These are phyloP conservation scores for Penicillium psychrosexuale DNA, from an alignment of 2,329 filamentous ascomycete genomes.

Conservation along the genomic window DNA sequence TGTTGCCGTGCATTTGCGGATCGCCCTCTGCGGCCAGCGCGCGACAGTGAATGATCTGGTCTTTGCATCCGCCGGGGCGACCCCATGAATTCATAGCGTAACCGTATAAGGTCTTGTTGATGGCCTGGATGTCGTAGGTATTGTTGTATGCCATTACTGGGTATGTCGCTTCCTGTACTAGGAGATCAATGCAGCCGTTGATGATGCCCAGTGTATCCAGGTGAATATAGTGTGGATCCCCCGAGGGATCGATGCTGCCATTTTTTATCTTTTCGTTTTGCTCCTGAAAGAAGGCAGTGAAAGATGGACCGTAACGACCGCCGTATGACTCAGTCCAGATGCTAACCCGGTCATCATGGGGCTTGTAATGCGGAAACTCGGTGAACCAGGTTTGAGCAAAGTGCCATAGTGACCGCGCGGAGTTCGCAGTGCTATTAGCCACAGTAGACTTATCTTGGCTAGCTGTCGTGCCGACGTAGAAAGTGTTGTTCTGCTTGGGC, in stretches of 20 bases:
- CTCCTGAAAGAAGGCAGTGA: conserved; percentile 40
- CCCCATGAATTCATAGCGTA: conserved; percentile 46
- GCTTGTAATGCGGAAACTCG: conserved; percentile 61
- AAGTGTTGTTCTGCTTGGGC: conserved; percentile 51
- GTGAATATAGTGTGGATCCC: conserved; percentile 38
- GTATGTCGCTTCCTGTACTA: conserved; percentile 49
- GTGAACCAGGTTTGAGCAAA: conserved; percentile 62
- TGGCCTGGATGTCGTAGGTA: conserved; percentile 55
- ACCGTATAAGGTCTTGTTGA: conserved; percentile 50
- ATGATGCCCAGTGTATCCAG: conserved; percentile 56
- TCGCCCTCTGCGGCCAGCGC: conserved; percentile 48
- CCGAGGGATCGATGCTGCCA: conserved; percentile 25
- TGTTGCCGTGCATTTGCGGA: conserved; percentile 48
- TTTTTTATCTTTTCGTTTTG: conserved; percentile 43
- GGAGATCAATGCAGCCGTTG: conserved; percentile 55
- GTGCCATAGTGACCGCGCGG: conserved; percentile 57
- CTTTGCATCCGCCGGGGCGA: conserved; percentile 51
- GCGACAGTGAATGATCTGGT: conserved; percentile 53
- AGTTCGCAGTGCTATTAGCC: conserved; percentile 52
- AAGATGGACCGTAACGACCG: conserved; percentile 44
- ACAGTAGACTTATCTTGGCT: conserved; percentile 45
- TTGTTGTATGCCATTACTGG: conserved; percentile 57
- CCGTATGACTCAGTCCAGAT: conserved; percentile 49
- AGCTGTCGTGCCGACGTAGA: conserved; percentile 52
- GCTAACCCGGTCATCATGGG: conserved; percentile 51